Percentiles rank a stretch among this genome's conserved stretches.
Evolutionary conservation across 2,329 filamentous ascomycete genomes (phyloP).

Genomic region (Ophiostoma australiae): DNA sequence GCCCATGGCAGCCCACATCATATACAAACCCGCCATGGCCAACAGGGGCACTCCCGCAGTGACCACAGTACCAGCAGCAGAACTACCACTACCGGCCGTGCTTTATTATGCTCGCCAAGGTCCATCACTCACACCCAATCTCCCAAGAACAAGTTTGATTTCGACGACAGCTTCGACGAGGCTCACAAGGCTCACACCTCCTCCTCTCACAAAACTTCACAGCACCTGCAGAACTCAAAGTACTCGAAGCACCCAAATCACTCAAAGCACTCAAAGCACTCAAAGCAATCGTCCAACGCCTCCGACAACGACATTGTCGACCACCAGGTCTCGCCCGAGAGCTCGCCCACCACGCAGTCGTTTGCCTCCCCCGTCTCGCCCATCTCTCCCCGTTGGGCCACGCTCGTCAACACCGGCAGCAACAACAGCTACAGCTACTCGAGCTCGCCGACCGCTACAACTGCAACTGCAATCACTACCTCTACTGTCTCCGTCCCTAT

Average conservation of each 20-base stretch:
- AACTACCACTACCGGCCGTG: slow-evolving; percentile 9
- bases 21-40: slow-evolving; percentile 18
- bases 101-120: slow-evolving; percentile 18
- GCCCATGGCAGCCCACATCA: slow-evolving; percentile 17
- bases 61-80: slow-evolving; percentile 17
- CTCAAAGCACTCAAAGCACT: neutral
- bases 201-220: neutral
- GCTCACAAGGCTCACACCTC: slow-evolving; percentile 5
- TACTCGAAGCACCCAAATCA: neutral
- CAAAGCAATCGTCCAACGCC: slow-evolving; percentile 19
- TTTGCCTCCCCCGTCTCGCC: slow-evolving; percentile 34
- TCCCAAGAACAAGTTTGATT: slow-evolving; percentile 20
- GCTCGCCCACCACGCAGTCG: slow-evolving; percentile 11
- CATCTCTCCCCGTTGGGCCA: slow-evolving; percentile 46
- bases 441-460: slow-evolving; percentile 22
- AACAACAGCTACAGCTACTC: slow-evolving; percentile 31
- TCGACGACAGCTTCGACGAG: slow-evolving; percentile 24
- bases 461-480: neutral
- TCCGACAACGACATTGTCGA: slow-evolving; percentile 14
- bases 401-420: slow-evolving; percentile 33
- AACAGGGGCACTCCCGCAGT: neutral
- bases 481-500: slow-evolving; percentile 16
- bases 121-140: slow-evolving; percentile 11
- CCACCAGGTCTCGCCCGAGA: slow-evolving; percentile 9
- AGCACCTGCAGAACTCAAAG: neutral